Conservation (phyloP, 2,329 filamentous ascomycete genomes). For the Neonectria faginata region DNA sequence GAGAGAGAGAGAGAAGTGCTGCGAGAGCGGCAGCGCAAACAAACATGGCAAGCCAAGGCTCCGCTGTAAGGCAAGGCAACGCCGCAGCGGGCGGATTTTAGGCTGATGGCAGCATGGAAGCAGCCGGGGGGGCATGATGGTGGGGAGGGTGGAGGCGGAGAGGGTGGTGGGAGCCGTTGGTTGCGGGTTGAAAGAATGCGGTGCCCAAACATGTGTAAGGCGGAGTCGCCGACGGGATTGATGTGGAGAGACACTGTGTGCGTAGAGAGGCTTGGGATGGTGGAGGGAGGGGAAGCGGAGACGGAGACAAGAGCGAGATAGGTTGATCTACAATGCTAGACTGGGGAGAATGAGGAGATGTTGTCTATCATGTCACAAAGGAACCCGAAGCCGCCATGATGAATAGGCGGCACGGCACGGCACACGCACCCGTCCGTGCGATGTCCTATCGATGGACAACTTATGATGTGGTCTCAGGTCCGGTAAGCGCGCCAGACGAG, state of each 20-base stretch:
- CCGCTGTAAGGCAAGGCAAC: constrained; percentile 12
- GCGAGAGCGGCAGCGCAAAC: constrained; percentile 9
- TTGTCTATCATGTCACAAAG: constrained; percentile 10
- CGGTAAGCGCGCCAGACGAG: constrained; percentile 15
- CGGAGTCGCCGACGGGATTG: constrained; percentile 20
- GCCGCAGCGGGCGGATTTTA: constrained; percentile 16
- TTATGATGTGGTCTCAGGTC: constrained; percentile 2
- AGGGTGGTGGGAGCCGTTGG: constrained; percentile 5
- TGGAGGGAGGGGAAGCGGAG: not conserved
- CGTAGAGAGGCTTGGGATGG: not conserved
- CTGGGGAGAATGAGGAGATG: constrained; percentile 6
- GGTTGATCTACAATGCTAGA: not conserved
- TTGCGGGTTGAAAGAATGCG: constrained; percentile 16
- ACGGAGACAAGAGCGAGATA: constrained; percentile 22
- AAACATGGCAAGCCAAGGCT: constrained; percentile 13
- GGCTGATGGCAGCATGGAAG: constrained; percentile 16
- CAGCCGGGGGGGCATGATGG: not conserved
- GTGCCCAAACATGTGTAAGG: constrained; percentile 4
- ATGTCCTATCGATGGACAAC: constrained; percentile 5
- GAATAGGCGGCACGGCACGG: constrained; percentile 14
- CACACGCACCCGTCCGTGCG: not conserved
- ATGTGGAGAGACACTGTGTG: constrained; percentile 12
- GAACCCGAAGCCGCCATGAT: constrained; percentile 8
- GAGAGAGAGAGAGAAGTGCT: not conserved
- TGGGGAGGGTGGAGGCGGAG: not conserved